Percentiles rank a stretch among this genome's conserved stretches.
These are phyloP conservation scores for Coemansia sp. DNA, from an alignment of 192 early-diverging fungal genomes.

Conservation along the genomic window DNA sequence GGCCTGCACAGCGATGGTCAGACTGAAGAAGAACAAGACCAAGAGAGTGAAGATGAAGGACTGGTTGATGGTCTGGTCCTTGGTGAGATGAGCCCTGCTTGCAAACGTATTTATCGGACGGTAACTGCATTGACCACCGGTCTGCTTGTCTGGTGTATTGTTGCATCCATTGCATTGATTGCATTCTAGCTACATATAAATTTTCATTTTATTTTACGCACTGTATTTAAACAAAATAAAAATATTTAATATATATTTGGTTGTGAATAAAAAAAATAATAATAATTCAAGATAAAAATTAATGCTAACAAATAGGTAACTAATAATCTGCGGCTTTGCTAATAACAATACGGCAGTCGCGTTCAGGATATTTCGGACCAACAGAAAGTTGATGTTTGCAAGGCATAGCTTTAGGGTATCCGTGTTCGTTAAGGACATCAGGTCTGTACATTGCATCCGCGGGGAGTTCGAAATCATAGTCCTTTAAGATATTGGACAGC, in stretches of 20 bases:
- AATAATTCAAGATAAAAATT: not conserved
- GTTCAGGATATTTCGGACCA: slow-evolving; percentile 19
- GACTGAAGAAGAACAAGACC: too few species aligned
- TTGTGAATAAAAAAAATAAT: not conserved
- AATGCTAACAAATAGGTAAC: not conserved
- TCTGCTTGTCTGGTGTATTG: slow-evolving; percentile 35
- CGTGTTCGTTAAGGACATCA: slow-evolving; percentile 6
- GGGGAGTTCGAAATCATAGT: slow-evolving; percentile 28
- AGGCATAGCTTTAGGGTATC: slow-evolving; percentile 25
- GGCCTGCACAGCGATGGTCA: too few species aligned
- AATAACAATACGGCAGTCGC: slow-evolving; percentile 28
- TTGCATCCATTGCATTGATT: slow-evolving; percentile 26
- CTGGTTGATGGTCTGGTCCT: not conserved
- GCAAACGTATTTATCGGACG: not conserved
- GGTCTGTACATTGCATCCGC: slow-evolving; percentile 11
- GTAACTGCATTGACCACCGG: slow-evolving; percentile 19
- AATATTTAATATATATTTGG: not conserved
- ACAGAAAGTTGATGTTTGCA: slow-evolving; percentile 19
- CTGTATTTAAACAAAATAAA: too few species aligned
- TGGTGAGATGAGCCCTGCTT: not conserved
- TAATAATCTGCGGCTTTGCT: slow-evolving; percentile 10
- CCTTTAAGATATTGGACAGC: slow-evolving; percentile 22
- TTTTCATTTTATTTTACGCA: too few species aligned
- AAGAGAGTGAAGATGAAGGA: not conserved
- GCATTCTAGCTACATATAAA: not conserved